Percentiles rank a stretch among this genome's conserved stretches.
These are phyloP conservation scores for Endocalyx cinctus DNA, from an alignment of 2,329 filamentous ascomycete species.

Conservation along the genomic window DNA sequence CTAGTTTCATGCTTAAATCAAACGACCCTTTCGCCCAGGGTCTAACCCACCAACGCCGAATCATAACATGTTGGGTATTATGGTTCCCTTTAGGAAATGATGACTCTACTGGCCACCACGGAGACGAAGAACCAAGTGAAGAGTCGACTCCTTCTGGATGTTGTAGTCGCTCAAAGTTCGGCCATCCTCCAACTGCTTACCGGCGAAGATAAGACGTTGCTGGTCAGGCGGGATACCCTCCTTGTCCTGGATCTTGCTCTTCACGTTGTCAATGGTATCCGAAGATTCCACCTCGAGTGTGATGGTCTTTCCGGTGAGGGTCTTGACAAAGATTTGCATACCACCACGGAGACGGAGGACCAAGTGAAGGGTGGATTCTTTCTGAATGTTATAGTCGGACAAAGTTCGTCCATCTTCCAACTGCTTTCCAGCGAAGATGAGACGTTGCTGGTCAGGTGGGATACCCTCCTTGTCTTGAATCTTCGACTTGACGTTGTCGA, in stretches of 20 bases:
- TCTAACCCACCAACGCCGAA: constrained; percentile 24
- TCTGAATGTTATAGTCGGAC: constrained; percentile 95
- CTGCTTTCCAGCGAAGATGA: constrained; percentile 93
- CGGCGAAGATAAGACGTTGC: constrained; percentile 66
- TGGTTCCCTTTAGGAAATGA: no score
- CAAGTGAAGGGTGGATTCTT: constrained; percentile 77
- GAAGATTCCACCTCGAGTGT: constrained; percentile 64
- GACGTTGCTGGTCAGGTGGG: constrained; percentile 87
- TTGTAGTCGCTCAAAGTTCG: constrained; percentile 84
- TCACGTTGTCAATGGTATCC: constrained; percentile 68
- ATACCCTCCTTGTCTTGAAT: constrained; percentile 94
- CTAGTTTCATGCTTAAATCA: no score
- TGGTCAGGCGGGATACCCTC: constrained; percentile 68
- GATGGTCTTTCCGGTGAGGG: constrained; percentile 65
- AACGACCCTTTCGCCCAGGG: no score
- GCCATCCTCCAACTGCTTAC: constrained; percentile 70
- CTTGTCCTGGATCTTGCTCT: constrained; percentile 68
- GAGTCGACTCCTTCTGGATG: constrained; percentile 74
- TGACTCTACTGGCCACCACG: constrained; percentile 55
- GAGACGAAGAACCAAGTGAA: constrained; percentile 66
- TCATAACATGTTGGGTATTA: no score
- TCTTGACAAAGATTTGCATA: constrained; percentile 74
- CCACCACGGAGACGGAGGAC: constrained; percentile 79
- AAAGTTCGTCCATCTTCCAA: constrained; percentile 88
- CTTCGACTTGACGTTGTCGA: constrained; percentile 92